Base-by-base conservation (phyloP, 108 stramenopile species). In the Pseudonitzschia multistriata region DNA sequence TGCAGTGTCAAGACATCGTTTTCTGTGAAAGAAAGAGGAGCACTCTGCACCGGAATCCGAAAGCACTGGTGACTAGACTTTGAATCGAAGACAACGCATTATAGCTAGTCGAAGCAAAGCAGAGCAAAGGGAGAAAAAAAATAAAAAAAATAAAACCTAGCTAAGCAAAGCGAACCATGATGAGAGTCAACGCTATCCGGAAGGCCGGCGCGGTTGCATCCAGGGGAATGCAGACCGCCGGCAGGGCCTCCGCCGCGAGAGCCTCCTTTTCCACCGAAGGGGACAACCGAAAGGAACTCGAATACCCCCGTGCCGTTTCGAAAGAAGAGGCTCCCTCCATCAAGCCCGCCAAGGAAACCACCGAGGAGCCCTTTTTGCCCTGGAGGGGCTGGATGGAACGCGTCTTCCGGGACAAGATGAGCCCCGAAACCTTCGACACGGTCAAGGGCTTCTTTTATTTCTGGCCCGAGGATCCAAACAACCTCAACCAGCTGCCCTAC, bases 341-440 rank as follows among this genome's bases (percentile, higher is more conserved):
- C 22, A 60, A 70, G 37, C 81, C 81, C n/a, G 70, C 78, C 22
- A 57, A 61, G 29, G 77, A 77, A 61, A 74, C 77, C 11, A 72
- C 88, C 21, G 85, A 83, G 54, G 73, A 76, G 79, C 88, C 70
- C 81, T 89, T 88, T 8, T 88, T 91, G 88, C 94, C 94, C 19
- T 95, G 94, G 94, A 82, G 78, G 59, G 91, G 91, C 36, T 95
- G 91, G 91, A 66, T 92, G 72, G 69, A 79, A 34, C 81, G 81
- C 49, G 71, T 84, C 55, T 68, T 92, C 37, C 60, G 73, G 36
- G 84, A 87, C 45, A 88, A 83, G 47, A 63, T 95, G 66, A 83
- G 84, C 4, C 73, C 78, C 28, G 79, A 83, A 15, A 74, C 66
- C 11, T 89, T 79, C 74, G 65, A 82, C 37, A 69, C 76, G 17